Base-by-base conservation (phyloP, 2,329 filamentous ascomycete genomes). In the Chrysosphaeria jannelii region DNA sequence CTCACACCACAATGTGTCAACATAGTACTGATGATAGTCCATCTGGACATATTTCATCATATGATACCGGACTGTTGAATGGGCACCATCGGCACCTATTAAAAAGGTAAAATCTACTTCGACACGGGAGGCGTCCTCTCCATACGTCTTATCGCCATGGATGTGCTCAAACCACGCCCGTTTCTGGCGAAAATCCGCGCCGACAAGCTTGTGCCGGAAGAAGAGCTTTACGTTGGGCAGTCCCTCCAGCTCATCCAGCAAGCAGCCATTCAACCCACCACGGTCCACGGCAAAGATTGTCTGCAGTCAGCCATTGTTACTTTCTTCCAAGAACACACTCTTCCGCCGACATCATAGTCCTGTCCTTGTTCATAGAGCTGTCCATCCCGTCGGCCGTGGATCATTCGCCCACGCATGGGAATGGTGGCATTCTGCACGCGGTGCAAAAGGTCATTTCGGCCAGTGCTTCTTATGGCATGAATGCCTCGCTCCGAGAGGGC, bases 1-100 rank as follows among this genome's bases (percentile, higher is more conserved):
- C 39, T 97, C 85, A 42, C 81, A 93, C 85, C 85, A 97, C 5
- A 93, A 48, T 0, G 79, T 85, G 42, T 93, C 81, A 38, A 97
- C 85, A 42, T 97, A 97, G 35, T 76, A 64, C 40, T 97, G 85
- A 34, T 71, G 57, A 39, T 90, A 97, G 44, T 85, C 64, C 61
- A 93, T 75, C 8, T 71, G 64, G 1, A 69, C 60, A 36, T 62
- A 91, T 46, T 93, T 93, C 81, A 97, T 97, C 46, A 97, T 50
- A 39, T 93, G 78, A 39, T 76, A 88, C 24, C 85, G 58, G 4
- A 79, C 68, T 20, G 78, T 67, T 0, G 81, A 93, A 45, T 97
- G 81, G 1, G 85, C 85, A 6, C 85, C 85, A 37, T 97, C 85
- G 16, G 81, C 79, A 7, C 85, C 85, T 27, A 97, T 72, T 48